Base-by-base conservation (phyloP, 108 stramenopile species). In the Hondaea fermentalgiana region DNA sequence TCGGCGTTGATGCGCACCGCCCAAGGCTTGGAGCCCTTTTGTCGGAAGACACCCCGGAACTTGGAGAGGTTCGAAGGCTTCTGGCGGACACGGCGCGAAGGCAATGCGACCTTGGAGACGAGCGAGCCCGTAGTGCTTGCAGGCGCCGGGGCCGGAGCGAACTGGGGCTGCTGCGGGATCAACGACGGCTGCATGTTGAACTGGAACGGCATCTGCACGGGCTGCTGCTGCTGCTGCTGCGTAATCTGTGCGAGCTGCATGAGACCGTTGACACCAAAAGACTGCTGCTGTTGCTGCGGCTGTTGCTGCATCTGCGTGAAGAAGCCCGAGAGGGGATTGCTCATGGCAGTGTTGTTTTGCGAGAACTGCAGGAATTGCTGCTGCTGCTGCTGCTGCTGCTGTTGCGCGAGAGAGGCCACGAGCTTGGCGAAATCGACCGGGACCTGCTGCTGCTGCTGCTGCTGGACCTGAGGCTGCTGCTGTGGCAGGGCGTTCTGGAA, bases 21-120 rank as follows among this genome's bases (percentile, higher is more conserved):
- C 76, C 76, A 83, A 12, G 76, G 76, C 76, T 83, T 83, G 49
- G 45, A 45, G n/a, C 51, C 76, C 76, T 53, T 83, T 53, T 83
- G 49, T 0, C 76, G 6, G 28, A 28, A 47, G 51, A 83, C 76
- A 23, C 76, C 76, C 0, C 51, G 49, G 12, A 47, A 83, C 76
- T 12, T 53, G 76, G 76, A 83, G n/a, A 25, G 19, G 49, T 47
- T 83, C 25, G 76, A 47, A 16, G 76, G n/a, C 76, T 53, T 47
- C 5, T 83, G 76, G 49, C 76, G 76, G 23, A 83, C 76, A 45
- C 76, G 76, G 12, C 76, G 45, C 6, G 76, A 83, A 12, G 76
- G 49, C 45, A 83, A 23, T 14, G 76, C 6, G n/a, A 83, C 51
- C 28, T 83, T 83, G 76, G 64, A 69, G 35, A 42, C 64, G 42